Percentiles rank a stretch among this genome's conserved stretches.
Evolutionary conservation across 495 filamentous ascomycete species (phyloP).

Genomic region (Penicillium bovifimosum): DNA sequence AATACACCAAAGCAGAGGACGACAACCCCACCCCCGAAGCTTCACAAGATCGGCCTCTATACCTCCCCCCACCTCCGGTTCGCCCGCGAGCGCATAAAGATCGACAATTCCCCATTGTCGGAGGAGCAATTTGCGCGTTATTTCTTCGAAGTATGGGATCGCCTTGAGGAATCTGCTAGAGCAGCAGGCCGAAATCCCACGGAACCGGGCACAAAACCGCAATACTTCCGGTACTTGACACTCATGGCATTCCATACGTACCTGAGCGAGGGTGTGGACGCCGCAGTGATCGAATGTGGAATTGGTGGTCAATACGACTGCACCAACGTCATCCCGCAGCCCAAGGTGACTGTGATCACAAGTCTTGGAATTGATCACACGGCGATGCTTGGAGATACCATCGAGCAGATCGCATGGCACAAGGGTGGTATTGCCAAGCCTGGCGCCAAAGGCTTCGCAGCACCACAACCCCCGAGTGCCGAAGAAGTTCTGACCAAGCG

Average conservation of each 20-base stretch:
- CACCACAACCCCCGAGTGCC: slow-evolving; percentile 62
- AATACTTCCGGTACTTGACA: slow-evolving; percentile 87
- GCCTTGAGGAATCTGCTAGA: slow-evolving; percentile 51
- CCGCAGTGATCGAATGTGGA: slow-evolving; percentile 85
- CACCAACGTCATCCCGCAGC: slow-evolving; percentile 79
- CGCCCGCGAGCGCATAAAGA: slow-evolving; percentile 83
- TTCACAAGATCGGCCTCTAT: slow-evolving; percentile 70
- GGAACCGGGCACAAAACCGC: slow-evolving; percentile 56
- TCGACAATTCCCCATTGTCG: slow-evolving; percentile 69
- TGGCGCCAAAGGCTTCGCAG: slow-evolving; percentile 63
- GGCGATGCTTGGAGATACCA: slow-evolving; percentile 69
- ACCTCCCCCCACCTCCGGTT: slow-evolving; percentile 85
- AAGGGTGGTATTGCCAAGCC: slow-evolving; percentile 89
- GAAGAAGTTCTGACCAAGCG: slow-evolving; percentile 63
- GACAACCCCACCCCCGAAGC: slow-evolving; percentile 24
- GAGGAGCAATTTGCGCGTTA: slow-evolving; percentile 72
- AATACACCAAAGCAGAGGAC: slow-evolving; percentile 44
- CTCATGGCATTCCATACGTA: slow-evolving; percentile 88
- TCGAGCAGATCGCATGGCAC: slow-evolving; percentile 95
- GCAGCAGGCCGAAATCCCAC: slow-evolving; percentile 43
- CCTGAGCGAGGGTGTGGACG: slow-evolving; percentile 70
- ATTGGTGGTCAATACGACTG: slow-evolving; percentile 91
- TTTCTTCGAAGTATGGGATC: slow-evolving; percentile 89
- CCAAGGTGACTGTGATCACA: slow-evolving; percentile 69
- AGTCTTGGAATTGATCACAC: slow-evolving; percentile 90